Conservation (phyloP, 176 grass and related monocot species). For the Pharus latifolius region DNA sequence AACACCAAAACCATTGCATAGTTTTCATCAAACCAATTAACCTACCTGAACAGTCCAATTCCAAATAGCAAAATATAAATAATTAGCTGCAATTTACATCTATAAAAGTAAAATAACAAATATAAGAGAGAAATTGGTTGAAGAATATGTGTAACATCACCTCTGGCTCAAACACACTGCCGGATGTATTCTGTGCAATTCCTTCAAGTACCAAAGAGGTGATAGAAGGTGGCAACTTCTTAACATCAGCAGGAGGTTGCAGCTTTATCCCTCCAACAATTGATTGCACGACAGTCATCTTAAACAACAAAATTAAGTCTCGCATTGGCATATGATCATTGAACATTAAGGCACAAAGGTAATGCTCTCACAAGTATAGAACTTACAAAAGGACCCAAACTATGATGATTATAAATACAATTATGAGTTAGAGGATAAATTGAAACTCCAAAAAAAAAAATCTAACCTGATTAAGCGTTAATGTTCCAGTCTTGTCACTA, state of each 20-base stretch:
- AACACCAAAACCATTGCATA: too few relatives aligned
- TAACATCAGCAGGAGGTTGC: constrained; percentile 26
- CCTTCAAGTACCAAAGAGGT: constrained; percentile 68
- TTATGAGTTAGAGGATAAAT: constrained; percentile 13
- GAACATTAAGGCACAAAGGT: background rate
- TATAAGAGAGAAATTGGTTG: background rate
- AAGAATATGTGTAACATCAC: constrained; percentile 14
- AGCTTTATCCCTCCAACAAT: constrained; percentile 57
- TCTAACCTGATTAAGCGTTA: constrained; percentile 88
- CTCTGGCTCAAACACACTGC: constrained; percentile 81
- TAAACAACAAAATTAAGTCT: constrained; percentile 22
- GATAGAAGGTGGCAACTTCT: constrained; percentile 33
- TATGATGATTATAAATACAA: too few relatives aligned
- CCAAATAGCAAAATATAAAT: background rate
- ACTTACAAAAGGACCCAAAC: too few relatives aligned
- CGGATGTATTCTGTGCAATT: constrained; percentile 87
- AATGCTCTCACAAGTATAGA: too few relatives aligned
- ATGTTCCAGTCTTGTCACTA: constrained; percentile 97
- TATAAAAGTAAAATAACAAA: background rate
- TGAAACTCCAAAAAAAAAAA: constrained; percentile 5
- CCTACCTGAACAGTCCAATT: background rate
- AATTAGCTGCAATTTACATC: background rate
- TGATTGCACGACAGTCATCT: constrained; percentile 90
- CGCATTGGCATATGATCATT: constrained; percentile 16
- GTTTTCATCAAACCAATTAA: background rate